Evolutionary conservation across 106 monocot genomes (phyloP).

Genomic region (Dendrobium officinale): DNA sequence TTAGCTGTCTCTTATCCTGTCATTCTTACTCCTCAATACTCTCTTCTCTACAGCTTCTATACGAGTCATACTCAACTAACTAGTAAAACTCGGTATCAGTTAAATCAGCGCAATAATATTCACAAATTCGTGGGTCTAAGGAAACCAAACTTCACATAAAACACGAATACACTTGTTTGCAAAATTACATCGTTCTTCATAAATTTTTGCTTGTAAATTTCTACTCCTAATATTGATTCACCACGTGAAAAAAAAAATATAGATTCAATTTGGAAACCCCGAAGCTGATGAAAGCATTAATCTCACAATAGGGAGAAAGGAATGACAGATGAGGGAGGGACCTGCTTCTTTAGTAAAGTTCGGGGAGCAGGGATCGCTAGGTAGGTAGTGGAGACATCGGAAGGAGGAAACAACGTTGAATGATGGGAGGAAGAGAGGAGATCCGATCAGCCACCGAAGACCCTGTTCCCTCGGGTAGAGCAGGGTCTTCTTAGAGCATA

Average conservation of each 20-base stretch:
- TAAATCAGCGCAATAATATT: neutral
- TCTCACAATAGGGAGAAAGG: neutral
- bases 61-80: neutral
- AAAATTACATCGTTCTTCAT: neutral
- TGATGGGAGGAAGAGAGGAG: slow-evolving; percentile 40
- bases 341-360: slow-evolving; percentile 48
- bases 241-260: neutral
- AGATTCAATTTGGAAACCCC: neutral
- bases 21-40: too few relatives aligned
- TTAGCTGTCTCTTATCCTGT: too few relatives aligned
- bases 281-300: neutral
- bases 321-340: neutral
- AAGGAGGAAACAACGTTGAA: slow-evolving; percentile 45
- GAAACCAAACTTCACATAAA: neutral
- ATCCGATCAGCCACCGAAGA: slow-evolving; percentile 50
- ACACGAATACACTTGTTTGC: neutral
- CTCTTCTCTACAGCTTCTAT: too few relatives aligned
- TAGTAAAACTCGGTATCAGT: neutral
- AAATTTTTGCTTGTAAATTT: neutral
- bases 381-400: slow-evolving; percentile 30
- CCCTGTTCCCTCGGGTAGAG: slow-evolving; percentile 2
- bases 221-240: neutral
- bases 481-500: slow-evolving; percentile 37
- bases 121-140: neutral
- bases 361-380: slow-evolving; percentile 28